phyloP scores from a whole-genome alignment of 148 eudicot species.

The Camellia lanceoleosa region DNA sequence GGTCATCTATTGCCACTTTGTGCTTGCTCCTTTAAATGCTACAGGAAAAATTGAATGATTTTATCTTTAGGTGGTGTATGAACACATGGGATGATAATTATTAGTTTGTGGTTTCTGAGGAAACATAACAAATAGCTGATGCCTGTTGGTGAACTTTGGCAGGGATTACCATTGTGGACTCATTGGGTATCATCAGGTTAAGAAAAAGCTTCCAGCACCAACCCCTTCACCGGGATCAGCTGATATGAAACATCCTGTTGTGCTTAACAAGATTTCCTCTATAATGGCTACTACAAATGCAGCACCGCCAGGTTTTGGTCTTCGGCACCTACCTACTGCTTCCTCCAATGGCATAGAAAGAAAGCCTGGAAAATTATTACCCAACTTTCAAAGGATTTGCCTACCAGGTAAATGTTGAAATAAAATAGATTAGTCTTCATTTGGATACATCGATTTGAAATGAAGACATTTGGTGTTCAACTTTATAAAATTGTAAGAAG shows the following conservation, averaged over 20 bases:
- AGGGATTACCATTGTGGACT: conserved; percentile 90
- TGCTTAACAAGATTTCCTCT: conserved; percentile 23
- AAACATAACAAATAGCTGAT: neutral
- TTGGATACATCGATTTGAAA: too few relatives aligned
- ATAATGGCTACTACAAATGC: conserved; percentile 4
- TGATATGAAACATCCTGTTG: conserved; percentile 26
- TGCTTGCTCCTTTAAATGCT: neutral
- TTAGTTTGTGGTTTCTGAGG: too few relatives aligned
- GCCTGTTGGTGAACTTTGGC: conserved; percentile 21
- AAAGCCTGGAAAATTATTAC: conserved; percentile 10
- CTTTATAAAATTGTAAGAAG: too few relatives aligned
- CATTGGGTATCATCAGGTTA: conserved; percentile 64
- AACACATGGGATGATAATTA: neutral
- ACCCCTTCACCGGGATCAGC: conserved; percentile 21
- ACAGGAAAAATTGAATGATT: too few relatives aligned
- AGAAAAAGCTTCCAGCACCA: conserved; percentile 36
- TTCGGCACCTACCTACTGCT: conserved; percentile 16
- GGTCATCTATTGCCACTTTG: neutral
- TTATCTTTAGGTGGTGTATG: neutral
- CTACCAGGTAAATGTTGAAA: conserved; percentile 22
- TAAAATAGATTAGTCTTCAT: neutral
- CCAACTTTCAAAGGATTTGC: conserved; percentile 15
- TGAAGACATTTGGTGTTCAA: too few relatives aligned
- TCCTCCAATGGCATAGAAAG: conserved; percentile 1
- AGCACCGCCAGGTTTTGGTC: neutral